A percentile compares a stretch with the other conserved stretches of the same genome.
phyloP scores from a whole-genome alignment of 2,329 filamentous ascomycete species.

The Penicillium italicum region DNA sequence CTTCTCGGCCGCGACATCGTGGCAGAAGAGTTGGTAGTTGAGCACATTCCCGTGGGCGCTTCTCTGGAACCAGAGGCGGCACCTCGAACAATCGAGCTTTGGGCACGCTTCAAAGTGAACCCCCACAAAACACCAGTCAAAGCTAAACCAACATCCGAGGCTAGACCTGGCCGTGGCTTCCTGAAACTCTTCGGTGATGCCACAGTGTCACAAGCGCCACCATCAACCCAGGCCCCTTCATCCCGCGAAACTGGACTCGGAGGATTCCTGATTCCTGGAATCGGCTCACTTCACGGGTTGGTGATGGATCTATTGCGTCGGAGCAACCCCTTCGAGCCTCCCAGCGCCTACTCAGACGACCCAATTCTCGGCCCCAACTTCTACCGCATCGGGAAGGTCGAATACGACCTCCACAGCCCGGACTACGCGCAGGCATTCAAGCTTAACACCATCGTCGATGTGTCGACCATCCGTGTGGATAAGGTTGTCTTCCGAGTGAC shows the following conservation, averaged over 20 bases:
- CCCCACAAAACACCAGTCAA: constrained; percentile 3
- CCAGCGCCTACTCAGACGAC: constrained; percentile 36
- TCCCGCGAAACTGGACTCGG: constrained; percentile 13
- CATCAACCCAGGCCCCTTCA: constrained; percentile 3
- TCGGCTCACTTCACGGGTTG: constrained; percentile 28
- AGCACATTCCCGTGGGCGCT: constrained; percentile 63
- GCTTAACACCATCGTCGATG: constrained; percentile 38
- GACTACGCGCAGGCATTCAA: constrained; percentile 40
- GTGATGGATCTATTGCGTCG: constrained; percentile 32
- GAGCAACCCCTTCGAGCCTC: constrained; percentile 30
- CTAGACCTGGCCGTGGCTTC: constrained; percentile 2
- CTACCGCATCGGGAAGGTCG: constrained; percentile 41
- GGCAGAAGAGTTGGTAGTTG: constrained; percentile 67
- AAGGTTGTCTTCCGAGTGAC: constrained; percentile 43
- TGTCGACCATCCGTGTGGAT: constrained; percentile 34
- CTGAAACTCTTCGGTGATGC: constrained; percentile 1
- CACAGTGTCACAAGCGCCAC: not conserved
- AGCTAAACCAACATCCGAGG: constrained; percentile 1
- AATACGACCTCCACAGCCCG: constrained; percentile 36
- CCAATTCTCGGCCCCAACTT: constrained; percentile 34
- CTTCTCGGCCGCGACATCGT: constrained; percentile 49
- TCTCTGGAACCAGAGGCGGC: constrained; percentile 60
- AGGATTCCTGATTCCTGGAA: constrained; percentile 8
- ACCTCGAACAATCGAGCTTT: constrained; percentile 67
- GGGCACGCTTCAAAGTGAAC: constrained; percentile 56